Base-by-base conservation (phyloP, 2,329 filamentous ascomycete genomes). In the Penicillium sp. region DNA sequence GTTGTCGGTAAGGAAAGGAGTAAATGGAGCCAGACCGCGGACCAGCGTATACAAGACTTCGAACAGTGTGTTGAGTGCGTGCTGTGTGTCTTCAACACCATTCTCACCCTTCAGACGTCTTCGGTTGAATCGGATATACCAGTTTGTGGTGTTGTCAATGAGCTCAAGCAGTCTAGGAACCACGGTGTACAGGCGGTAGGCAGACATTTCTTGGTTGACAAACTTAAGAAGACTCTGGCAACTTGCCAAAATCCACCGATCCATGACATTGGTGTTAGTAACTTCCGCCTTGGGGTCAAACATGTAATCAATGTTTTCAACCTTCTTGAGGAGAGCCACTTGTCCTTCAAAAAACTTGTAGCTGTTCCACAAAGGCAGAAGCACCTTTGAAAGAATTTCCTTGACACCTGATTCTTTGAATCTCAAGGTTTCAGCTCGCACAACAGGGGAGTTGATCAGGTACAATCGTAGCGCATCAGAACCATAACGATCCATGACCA, bases 331-430 rank as follows among this genome's bases (percentile, higher is more conserved):
- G 9, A 97, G 80, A 35, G 85, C 80, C 9, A 91, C 89, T 73
- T 97, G 93, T 42, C 90, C 91, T 61, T 92, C 89, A 63, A 97
- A 97, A 79, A 97, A 97, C 71, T 95, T 93, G 77, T 93, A 97
- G 67, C 89, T 94, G 77, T 97, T 97, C 93, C 93, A 97, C 24
- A 97, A 76, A 1, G 93, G 92, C 40, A 97, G 78, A 3, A 97
- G 79, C 12, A 97, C 93, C 72, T 92, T 96, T 53, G 90, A 88
- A 2, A 97, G 90, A 57, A 97, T 92, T 71, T 97, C 92, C 76
- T 96, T 96, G 14, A 97, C 93, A 28, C 93, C 93, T 0, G 85
- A 71, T 71, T 97, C 93, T 74, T 94, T 95, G 78, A 97, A 97
- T 7, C 90, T 83, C 50, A 97, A 79, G 20, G 92, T 90, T 73